phyloP scores from a whole-genome alignment of 2,329 filamentous ascomycete genomes.

The Fusarium nanum region DNA sequence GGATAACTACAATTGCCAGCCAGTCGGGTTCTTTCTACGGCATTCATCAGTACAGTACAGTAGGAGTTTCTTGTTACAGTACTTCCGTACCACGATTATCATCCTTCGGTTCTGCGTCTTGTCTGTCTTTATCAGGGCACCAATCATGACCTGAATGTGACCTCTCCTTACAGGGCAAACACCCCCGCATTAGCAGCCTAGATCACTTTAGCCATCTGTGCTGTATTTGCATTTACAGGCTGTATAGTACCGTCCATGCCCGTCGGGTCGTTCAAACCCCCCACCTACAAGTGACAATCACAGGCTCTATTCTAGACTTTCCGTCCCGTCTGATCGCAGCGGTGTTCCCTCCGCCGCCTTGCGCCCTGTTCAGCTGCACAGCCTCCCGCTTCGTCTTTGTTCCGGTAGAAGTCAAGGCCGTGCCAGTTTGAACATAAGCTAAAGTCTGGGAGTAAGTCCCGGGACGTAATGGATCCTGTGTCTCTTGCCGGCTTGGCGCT shows the following conservation, averaged over 20 bases:
- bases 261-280: neutral
- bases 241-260: neutral
- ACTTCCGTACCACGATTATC: neutral
- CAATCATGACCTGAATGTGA: constrained; percentile 6
- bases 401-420: neutral
- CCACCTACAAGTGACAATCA: neutral
- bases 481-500: constrained; percentile 57
- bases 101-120: neutral
- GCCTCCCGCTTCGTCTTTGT: neutral
- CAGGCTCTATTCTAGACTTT: neutral
- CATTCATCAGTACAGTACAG: neutral
- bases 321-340: neutral
- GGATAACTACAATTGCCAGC: neutral
- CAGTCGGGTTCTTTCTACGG: neutral
- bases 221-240: neutral
- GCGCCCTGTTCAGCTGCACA: constrained; percentile 9
- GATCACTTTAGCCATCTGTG: constrained; percentile 3
- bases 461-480: constrained; percentile 56
- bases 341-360: neutral
- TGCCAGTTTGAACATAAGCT: constrained; percentile 5
- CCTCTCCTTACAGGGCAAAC: neutral
- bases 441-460: neutral
- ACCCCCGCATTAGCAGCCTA: constrained; percentile 17
- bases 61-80: neutral
- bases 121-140: constrained; percentile 2